Base-by-base conservation (phyloP, 2,329 filamentous ascomycete genomes). In the Diatrype stigma region DNA sequence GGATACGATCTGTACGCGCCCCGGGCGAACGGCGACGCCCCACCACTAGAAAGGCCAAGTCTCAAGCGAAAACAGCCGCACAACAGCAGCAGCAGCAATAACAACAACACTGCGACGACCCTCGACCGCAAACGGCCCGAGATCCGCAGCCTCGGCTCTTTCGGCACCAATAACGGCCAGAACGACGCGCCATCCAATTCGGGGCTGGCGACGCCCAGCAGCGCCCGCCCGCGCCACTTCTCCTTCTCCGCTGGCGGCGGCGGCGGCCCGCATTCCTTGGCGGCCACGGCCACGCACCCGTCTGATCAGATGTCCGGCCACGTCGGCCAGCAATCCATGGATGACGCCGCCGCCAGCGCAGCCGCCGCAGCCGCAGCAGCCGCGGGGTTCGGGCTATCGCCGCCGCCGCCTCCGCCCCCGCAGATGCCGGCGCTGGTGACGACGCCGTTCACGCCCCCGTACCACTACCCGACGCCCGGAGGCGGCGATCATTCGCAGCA, bases 61-160 rank as follows among this genome's bases (percentile, higher is more conserved):
- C 64, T 80, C 23, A 81, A 81, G 62, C 69, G 78, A 10, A 81
- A 80, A n/a, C n/a, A n/a, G n/a, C n/a, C n/a, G n/a, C n/a, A n/a
- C n/a, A n/a, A n/a, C n/a, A n/a, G n/a, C n/a, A n/a, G n/a, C n/a
- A n/a, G n/a, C n/a, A n/a, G n/a, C n/a, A n/a, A n/a, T n/a, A n/a
- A n/a, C n/a, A n/a, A n/a, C 63, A 75, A 70, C 50, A 5, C 26
- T 10, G 74, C 72, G 6, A 63, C 66, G 2, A 65, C 70, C 34
- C 61, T 70, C 2, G 64, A 64, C 3, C 69, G 69, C 16, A 70
- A 69, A 54, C 70, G 73, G 28, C 67, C 72, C 8, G 69, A 75
- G 28, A 60, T 73, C 14, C 70, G 70, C 51, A 61, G 59, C 30
- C 51, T 73, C 6, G 63, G 68, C 14, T 60, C 71, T 1, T 60